Evolutionary conservation across 768 basidiomycete genomes (phyloP).

Genomic region (Rhodosporidiobolus odoratus): DNA sequence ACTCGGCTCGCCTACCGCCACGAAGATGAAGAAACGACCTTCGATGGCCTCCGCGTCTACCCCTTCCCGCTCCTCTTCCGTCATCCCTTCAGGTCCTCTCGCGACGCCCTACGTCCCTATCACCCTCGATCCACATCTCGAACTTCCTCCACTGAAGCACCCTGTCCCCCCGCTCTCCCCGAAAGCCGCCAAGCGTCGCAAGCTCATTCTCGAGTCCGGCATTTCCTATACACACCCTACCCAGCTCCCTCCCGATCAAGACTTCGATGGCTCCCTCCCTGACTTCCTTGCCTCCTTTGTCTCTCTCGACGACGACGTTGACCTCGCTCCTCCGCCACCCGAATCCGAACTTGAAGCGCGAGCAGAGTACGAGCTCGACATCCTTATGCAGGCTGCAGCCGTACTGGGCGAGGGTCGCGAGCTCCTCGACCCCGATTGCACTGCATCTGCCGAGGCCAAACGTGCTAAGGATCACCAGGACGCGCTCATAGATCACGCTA

Average conservation of each 20-base stretch:
- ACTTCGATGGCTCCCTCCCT: slow-evolving; percentile 56
- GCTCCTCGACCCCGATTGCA: slow-evolving; percentile 48
- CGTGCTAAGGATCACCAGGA: slow-evolving; percentile 45
- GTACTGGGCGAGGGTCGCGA: slow-evolving; percentile 55
- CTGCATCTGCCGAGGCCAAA: slow-evolving; percentile 26
- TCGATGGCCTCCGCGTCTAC: slow-evolving; percentile 4
- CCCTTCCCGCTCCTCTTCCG: slow-evolving; percentile 13
- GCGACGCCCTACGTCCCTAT: slow-evolving; percentile 16
- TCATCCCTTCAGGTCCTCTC: slow-evolving; percentile 16
- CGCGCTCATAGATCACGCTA: slow-evolving; percentile 46
- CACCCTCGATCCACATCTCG: slow-evolving; percentile 7
- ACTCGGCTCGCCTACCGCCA: slow-evolving; percentile 1
- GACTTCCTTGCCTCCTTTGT: slow-evolving; percentile 62
- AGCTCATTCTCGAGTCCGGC: slow-evolving; percentile 45
- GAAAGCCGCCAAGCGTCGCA: slow-evolving; percentile 24
- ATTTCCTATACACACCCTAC: slow-evolving; percentile 58
- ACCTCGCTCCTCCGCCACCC: slow-evolving; percentile 41
- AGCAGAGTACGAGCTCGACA: slow-evolving; percentile 51
- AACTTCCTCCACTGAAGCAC: slow-evolving; percentile 35
- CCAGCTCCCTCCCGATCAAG: slow-evolving; percentile 59
- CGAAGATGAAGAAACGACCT: slow-evolving; percentile 10
- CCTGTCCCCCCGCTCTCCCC: slow-evolving; percentile 15
- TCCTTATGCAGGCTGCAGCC: slow-evolving; percentile 51
- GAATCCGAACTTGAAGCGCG: slow-evolving; percentile 45
- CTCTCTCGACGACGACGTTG: slow-evolving; percentile 53